Base-by-base conservation (phyloP, 768 basidiomycete genomes). In the Mycena rosella region DNA sequence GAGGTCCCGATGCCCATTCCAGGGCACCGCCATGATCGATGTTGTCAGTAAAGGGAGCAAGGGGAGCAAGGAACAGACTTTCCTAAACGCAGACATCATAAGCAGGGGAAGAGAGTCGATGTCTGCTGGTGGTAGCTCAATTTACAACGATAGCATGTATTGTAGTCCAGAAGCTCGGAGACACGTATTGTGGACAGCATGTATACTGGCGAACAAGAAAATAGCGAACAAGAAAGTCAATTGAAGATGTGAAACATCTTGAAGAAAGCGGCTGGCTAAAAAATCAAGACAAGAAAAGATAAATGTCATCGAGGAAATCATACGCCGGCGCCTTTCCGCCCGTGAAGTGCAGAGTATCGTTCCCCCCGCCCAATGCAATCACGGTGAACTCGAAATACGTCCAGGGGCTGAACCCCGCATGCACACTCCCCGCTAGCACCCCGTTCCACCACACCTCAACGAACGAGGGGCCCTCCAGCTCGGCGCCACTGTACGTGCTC, bases 311-410 rank as follows among this genome's bases (percentile, higher is more conserved):
- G 9, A 73, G 36, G 48, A 73, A 69, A 42, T 36, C 48, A 45
- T 71, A 73, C 24, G 70, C 70, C 11, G 72, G 72, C 5, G 70
- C 70, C 42, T 14, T 27, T 14, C 72, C 72, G 20, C 72, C 72
- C 36, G 29, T 62, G 53, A 73, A 67, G 8, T n/a, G 18, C n/a
- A 73, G 53, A 5, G 26, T 29, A 56, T 73, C 70, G 3, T 57
- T 53, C 17, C 67, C 67, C 10, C 58, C 57, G 44, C 69, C 69
- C 10, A 44, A 0, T 17, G 72, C 67, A 17, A 22, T 30, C 47
- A 72, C 71, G 20, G 30, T 45, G 62, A 69, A 65, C 29, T 53
- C 59, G 47, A 29, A 59, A 38, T 67, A 71, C 15, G 29, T 47
- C 67, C 67, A 73, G 15, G 52, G 24, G 17, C 53, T 63, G 48